Conservation (phyloP, 768 basidiomycete genomes). For the Tubosaeta sp. region DNA sequence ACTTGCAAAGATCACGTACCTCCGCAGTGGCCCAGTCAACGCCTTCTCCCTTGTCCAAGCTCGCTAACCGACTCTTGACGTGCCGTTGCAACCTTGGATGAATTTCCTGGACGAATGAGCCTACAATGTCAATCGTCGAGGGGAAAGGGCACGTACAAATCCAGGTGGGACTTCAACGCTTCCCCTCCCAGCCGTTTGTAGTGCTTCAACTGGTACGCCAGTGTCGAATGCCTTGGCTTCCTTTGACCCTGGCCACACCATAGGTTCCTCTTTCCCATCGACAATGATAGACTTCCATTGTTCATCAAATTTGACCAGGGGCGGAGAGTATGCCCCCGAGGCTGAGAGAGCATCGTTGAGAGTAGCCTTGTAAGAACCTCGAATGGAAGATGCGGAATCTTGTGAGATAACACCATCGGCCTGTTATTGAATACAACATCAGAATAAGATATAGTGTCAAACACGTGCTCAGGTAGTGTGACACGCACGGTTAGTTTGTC, state of each 20-base stretch:
- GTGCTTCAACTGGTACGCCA: conserved; percentile 50
- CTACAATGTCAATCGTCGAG: background rate
- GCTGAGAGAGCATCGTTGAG: conserved; percentile 60
- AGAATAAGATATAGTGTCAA: background rate
- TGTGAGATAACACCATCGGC: conserved; percentile 40
- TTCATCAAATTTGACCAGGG: conserved; percentile 52
- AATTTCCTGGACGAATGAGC: conserved; percentile 50
- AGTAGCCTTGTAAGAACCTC: conserved; percentile 53
- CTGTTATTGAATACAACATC: conserved; percentile 8
- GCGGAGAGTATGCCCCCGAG: conserved; percentile 45
- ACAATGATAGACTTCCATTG: conserved; percentile 53
- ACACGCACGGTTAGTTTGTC: conserved; percentile 64
- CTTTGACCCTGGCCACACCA: conserved; percentile 55
- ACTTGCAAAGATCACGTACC: conserved; percentile 34
- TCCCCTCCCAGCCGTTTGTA: conserved; percentile 58
- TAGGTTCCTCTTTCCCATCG: conserved; percentile 14
- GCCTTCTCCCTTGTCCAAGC: conserved; percentile 62
- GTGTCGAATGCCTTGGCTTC: conserved; percentile 62
- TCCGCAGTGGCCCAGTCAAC: conserved; percentile 92
- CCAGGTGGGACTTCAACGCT: conserved; percentile 57
- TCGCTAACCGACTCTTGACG: conserved; percentile 69
- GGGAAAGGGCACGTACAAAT: conserved; percentile 53
- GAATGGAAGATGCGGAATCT: conserved; percentile 46
- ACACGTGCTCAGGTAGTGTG: background rate
- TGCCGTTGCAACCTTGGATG: conserved; percentile 78